Evolutionary conservation across 495 filamentous ascomycete genomes (phyloP), one percentile per base, ranked within the genome.

Genomic region (Melanomma pulvis-pyrius): DNA sequence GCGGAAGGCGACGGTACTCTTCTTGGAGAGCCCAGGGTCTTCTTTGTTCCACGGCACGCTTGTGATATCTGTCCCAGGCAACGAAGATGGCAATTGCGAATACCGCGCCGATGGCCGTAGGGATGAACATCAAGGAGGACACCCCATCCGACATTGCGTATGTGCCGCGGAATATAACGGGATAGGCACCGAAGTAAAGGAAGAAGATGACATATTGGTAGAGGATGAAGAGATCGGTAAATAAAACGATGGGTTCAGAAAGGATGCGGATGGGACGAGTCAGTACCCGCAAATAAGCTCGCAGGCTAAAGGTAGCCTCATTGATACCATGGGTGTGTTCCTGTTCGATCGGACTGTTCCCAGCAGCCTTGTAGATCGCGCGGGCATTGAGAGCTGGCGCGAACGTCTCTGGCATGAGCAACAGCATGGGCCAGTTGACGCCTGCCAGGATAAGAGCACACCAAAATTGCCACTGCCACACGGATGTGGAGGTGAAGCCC

Each of bases 1-100:
- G 26, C 15, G 49, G 49, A 22, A 52, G 49, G 19, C 49, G 49
- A 24, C 49, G 49, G 26, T 24, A 52, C 26, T 52, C 49, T 26
- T 52, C 49, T 24, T 26, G 21, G n/a, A 22, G 21, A 22, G 49
- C 13, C 49, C 49, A 52, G n/a, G n/a, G n/a, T n/a, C n/a, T n/a
- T n/a, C n/a, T n/a, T n/a, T n/a, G n/a, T n/a, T n/a, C n/a, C n/a
- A n/a, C n/a, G n/a, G n/a, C n/a, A 41, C 34, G 34, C 34, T 8
- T 8, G 17, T 8, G 34, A 17, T 8, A 8, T 8, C 34, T 41
- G 34, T 41, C 34, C 34, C 34, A 41, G 8, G 17, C 8, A 8
- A 41, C 8, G 34, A 8, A 41, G 8, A 41, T 41, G 8, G 17
- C 8, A 17, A 41, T 8, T 41, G 34, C 34, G 8, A 41, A 8